Percentiles rank a stretch among this genome's conserved stretches.
Conservation (phyloP, 1,284 basidiomycete genomes). For the Laetiporus sulphureus region DNA sequence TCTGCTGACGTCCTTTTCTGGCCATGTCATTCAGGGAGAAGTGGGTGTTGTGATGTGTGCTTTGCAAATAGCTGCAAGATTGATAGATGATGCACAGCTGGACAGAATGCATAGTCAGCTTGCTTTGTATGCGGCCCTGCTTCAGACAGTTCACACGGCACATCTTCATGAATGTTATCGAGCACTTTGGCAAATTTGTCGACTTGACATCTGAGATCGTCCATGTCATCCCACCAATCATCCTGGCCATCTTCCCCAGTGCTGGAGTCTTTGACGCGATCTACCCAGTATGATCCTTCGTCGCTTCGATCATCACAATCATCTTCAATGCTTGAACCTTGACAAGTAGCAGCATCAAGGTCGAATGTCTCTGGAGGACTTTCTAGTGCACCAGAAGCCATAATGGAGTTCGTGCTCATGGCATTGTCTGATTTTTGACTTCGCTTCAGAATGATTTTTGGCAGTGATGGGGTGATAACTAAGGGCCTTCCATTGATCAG, state of each 20-base stretch:
- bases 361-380: no score
- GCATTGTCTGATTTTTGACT: slow-evolving; percentile 1
- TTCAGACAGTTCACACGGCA: no score
- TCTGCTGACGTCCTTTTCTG: not conserved
- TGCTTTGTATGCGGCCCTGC: no score
- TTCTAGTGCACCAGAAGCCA: no score
- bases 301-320: slow-evolving; percentile 5
- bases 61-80: not conserved
- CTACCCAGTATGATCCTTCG: slow-evolving; percentile 3
- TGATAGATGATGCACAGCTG: not conserved
- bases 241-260: not conserved
- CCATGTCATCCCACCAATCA: not conserved
- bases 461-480: not conserved
- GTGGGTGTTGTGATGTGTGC: not conserved
- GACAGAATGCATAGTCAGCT: not conserved
- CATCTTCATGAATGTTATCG: not conserved
- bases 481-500: slow-evolving; percentile 4
- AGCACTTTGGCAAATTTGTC: not conserved
- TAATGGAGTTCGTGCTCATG: no score
- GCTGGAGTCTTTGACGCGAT: not conserved
- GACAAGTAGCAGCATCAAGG: no score
- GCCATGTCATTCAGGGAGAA: not conserved
- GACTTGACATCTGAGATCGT: not conserved
- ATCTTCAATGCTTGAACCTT: no score
- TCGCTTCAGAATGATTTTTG: not conserved